Evolutionary conservation across 768 basidiomycete species (phyloP).

Genomic region (Podaxis mareebaensis): DNA sequence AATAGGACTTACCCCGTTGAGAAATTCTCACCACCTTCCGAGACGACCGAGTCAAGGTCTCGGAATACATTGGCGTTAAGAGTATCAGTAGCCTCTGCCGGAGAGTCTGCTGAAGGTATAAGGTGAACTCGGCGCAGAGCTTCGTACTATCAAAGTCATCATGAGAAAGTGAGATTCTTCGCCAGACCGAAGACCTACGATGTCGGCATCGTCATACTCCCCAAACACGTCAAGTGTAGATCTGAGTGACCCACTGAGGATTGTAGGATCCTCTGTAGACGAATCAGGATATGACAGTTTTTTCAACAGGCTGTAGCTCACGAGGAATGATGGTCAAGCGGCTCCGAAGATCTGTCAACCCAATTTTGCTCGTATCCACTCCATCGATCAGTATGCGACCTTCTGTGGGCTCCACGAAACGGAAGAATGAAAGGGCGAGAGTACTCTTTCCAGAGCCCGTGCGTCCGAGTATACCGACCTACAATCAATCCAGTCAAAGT

Average conservation of each 20-base stretch:
- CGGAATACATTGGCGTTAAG: constrained; percentile 79
- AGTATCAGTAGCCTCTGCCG: constrained; percentile 43
- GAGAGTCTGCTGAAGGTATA: constrained; percentile 58
- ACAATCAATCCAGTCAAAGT: background rate
- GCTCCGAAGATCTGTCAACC: constrained; percentile 79
- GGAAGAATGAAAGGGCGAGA: constrained; percentile 82
- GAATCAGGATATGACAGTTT: background rate
- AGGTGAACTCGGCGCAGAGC: constrained; percentile 83
- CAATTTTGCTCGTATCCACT: constrained; percentile 77
- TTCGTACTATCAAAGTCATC: constrained; percentile 55
- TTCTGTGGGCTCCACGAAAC: constrained; percentile 78
- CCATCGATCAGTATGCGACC: constrained; percentile 77
- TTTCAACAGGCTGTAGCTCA: constrained; percentile 28
- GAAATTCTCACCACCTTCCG: constrained; percentile 90
- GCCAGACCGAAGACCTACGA: constrained; percentile 46
- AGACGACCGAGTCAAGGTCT: constrained; percentile 69
- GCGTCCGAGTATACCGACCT: constrained; percentile 73
- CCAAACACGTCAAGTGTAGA: constrained; percentile 84
- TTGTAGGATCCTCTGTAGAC: constrained; percentile 79
- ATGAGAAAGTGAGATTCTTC: background rate
- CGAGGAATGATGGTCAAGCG: constrained; percentile 61
- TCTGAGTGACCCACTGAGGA: constrained; percentile 79
- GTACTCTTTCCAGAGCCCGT: constrained; percentile 83
- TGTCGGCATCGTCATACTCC: constrained; percentile 82
- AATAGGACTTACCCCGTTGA: constrained; percentile 65